Evolutionary conservation across 768 basidiomycete genomes (phyloP).

Genomic region (Collybiopsis confluens): DNA sequence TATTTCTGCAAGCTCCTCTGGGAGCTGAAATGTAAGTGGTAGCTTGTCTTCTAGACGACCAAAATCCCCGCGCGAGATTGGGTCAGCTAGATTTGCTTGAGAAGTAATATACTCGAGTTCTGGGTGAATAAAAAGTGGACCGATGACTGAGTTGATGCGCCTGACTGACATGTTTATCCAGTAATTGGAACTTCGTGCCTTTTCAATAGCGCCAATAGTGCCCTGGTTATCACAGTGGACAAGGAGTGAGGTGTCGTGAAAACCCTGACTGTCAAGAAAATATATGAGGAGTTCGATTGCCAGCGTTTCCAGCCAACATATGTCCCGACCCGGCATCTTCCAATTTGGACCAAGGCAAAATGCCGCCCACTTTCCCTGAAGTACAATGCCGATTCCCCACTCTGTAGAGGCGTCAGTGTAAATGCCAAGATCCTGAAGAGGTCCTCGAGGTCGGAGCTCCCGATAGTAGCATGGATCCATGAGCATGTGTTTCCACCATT

Average conservation of each 20-base stretch:
- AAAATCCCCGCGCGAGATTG: slow-evolving; percentile 23
- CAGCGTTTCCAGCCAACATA: slow-evolving; percentile 21
- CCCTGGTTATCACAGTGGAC: slow-evolving; percentile 32
- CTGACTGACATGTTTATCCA: slow-evolving; percentile 16
- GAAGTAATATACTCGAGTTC: slow-evolving; percentile 16
- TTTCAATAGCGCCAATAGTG: slow-evolving; percentile 23
- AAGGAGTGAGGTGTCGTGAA: slow-evolving; percentile 18
- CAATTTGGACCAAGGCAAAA: slow-evolving; percentile 17
- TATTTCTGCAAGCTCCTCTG: background rate
- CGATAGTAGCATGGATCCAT: slow-evolving; percentile 4
- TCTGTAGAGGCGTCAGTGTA: slow-evolving; percentile 34
- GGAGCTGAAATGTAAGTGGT: background rate
- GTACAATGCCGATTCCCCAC: slow-evolving; percentile 34
- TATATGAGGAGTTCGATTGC: slow-evolving; percentile 15
- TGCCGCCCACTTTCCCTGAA: slow-evolving; percentile 23
- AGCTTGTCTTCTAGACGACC: background rate
- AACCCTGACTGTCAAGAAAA: slow-evolving; percentile 4
- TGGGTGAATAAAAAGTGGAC: slow-evolving; percentile 11
- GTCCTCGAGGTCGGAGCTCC: slow-evolving; percentile 8
- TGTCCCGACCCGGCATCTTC: slow-evolving; percentile 13
- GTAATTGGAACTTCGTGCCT: slow-evolving; percentile 14
- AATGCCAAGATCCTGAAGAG: slow-evolving; percentile 14
- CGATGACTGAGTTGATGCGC: background rate
- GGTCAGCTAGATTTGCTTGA: slow-evolving; percentile 23
- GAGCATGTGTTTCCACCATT: slow-evolving; percentile 26